Evolutionary conservation across 129 eudicot genomes (phyloP).

Genomic region (Helianthus tuberosus): DNA sequence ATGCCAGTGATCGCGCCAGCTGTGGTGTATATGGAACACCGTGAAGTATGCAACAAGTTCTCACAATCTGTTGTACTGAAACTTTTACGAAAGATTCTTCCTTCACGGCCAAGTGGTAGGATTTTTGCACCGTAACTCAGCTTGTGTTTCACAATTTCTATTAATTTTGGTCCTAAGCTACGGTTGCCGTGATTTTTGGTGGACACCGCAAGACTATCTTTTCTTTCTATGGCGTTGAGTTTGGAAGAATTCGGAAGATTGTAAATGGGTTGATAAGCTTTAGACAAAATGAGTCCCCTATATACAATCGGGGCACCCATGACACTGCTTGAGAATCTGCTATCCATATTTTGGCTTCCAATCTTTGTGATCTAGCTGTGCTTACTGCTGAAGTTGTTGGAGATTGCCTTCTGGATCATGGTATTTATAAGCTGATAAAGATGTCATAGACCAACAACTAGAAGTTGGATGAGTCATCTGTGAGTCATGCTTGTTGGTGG

Average conservation of each 20-base stretch:
- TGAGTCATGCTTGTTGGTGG: conserved; percentile 27
- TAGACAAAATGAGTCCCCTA: conserved; percentile 24
- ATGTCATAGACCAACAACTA: conserved; percentile 10
- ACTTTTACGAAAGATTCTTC: conserved; percentile 37
- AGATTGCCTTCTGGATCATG: neutral
- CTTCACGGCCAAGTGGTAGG: conserved; percentile 34
- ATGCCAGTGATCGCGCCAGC: conserved; percentile 46
- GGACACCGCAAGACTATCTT: conserved; percentile 1
- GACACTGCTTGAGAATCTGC: conserved; percentile 18
- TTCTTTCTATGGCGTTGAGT: conserved; percentile 4
- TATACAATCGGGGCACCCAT: conserved; percentile 24
- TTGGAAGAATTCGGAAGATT: conserved; percentile 18
- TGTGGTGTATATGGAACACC: conserved; percentile 45
- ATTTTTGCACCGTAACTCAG: conserved; percentile 41
- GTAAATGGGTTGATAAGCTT: conserved; percentile 23
- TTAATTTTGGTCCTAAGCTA: conserved; percentile 37
- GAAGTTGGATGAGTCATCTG: conserved; percentile 35
- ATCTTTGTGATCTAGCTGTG: conserved; percentile 5
- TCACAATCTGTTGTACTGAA: conserved; percentile 33
- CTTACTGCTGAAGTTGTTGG: conserved; percentile 17
- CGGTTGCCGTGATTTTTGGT: conserved; percentile 14
- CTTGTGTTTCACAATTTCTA: conserved; percentile 44
- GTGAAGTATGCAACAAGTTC: conserved; percentile 41
- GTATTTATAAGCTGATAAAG: conserved; percentile 32
- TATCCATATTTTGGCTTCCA: conserved; percentile 23